These are phyloP conservation scores for Murraya paniculata DNA, from an alignment of 345 rosid genomes.

Conservation along the genomic window DNA sequence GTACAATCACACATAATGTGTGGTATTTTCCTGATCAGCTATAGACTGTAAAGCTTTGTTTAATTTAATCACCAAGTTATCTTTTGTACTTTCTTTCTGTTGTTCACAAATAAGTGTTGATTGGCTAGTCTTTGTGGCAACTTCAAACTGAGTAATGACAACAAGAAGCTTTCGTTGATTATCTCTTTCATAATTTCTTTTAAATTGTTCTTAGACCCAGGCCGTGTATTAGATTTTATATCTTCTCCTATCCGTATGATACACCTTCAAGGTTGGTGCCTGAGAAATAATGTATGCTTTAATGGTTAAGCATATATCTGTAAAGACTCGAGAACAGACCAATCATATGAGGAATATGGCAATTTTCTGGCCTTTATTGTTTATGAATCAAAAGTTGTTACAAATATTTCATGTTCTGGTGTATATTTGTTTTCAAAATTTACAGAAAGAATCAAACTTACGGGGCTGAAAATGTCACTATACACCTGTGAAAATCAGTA, in stretches of 20 bases:
- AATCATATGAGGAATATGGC: background rate
- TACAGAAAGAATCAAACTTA: conserved; percentile 10
- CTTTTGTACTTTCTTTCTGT: background rate
- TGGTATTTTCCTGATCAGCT: background rate
- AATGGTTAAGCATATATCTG: background rate
- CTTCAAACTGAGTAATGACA: background rate
- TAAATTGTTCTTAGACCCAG: background rate
- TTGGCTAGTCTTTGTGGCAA: background rate
- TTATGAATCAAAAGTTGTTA: background rate
- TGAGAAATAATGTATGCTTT: background rate
- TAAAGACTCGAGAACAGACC: background rate
- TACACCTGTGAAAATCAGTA: background rate
- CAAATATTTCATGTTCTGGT: background rate
- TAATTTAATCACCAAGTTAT: background rate
- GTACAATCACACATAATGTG: background rate
- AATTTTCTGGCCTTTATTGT: conserved; percentile 8
- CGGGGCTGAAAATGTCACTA: background rate
- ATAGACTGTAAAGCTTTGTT: background rate
- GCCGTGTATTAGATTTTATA: background rate
- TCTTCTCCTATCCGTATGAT: background rate
- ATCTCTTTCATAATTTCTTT: background rate
- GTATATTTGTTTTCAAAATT: background rate
- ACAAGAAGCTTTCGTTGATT: background rate
- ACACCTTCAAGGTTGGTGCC: background rate
- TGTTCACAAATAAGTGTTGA: background rate